These are phyloP conservation scores for Microstroma glucosiphilum DNA, from an alignment of 1,284 basidiomycete genomes.

Conservation along the genomic window DNA sequence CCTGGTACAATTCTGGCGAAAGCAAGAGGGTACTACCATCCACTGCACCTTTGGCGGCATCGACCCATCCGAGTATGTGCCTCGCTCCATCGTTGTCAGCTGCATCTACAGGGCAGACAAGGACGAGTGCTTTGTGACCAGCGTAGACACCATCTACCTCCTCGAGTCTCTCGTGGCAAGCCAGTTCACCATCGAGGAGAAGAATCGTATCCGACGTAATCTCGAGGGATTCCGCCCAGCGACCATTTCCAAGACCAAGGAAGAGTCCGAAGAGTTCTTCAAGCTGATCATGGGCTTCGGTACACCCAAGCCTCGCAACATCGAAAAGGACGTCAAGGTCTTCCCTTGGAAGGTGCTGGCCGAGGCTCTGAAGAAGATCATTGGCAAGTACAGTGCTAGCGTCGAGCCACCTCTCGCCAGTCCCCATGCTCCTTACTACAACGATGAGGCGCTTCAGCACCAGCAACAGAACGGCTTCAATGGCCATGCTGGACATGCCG, in stretches of 20 bases:
- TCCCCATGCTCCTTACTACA: constrained; percentile 3
- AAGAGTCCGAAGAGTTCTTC: constrained; percentile 77
- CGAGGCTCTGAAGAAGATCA: constrained; percentile 80
- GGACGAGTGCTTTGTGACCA: constrained; percentile 75
- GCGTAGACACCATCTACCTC: constrained; percentile 88
- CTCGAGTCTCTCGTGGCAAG: constrained; percentile 79
- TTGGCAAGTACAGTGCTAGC: constrained; percentile 68
- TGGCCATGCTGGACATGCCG: neutral
- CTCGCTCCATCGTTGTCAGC: constrained; percentile 59
- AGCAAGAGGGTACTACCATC: constrained; percentile 56
- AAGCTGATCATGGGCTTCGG: constrained; percentile 92
- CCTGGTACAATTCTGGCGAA: constrained; percentile 57
- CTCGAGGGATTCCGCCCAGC: constrained; percentile 84
- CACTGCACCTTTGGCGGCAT: constrained; percentile 55
- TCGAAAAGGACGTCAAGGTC: constrained; percentile 96
- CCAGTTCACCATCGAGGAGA: constrained; percentile 85
- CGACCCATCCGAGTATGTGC: constrained; percentile 49
- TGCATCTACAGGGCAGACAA: constrained; percentile 81
- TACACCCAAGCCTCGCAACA: constrained; percentile 86
- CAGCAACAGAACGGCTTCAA: neutral
- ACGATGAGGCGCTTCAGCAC: neutral
- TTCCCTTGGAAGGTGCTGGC: constrained; percentile 82
- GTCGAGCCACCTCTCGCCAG: neutral
- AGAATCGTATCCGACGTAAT: constrained; percentile 89
- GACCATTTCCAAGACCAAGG: constrained; percentile 80